Base-by-base conservation (phyloP, 306 rosid genomes). In the Morella rubra region DNA sequence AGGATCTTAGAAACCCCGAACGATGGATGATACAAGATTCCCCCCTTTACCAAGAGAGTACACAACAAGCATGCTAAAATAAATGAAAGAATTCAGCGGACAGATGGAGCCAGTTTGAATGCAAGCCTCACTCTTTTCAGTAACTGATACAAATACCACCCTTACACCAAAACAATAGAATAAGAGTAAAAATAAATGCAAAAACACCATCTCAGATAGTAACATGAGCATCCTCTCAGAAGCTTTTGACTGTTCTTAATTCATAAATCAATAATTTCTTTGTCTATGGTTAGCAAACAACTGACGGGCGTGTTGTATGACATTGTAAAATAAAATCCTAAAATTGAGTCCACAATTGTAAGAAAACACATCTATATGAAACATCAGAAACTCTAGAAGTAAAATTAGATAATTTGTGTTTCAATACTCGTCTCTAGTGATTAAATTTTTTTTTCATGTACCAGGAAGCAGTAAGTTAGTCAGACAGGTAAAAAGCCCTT, bases 401-500 rank as follows among this genome's bases (percentile, higher is more conserved):
- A 32, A 32, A 32, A 32, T 32, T 32, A 32, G 37, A 32, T 32
- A 32, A 32, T 32, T 32, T 32, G 37, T 32, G 37, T 32, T 32
- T 32, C 37, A 32, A 32, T 32, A 32, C 37, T 32, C 37, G 3
- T 32, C 3, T 32, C 37, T 32, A 3, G 3, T 32, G 37, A 32
- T 32, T 32, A 32, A 32, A 32, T 32, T 32, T 32, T 32, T 32
- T 27, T 2, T 32, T 32, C 37, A 32, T 32, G 37, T 32, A 32
- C 37, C 37, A 32, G 3, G 37, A 27, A 27, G 32, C 32, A 27
- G 32, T 27, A 47, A 47, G 13, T 14, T 47, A 47, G 10, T 9
- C 13, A 3, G 52, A 49, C 4, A 49, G 52, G 52, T 49, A 49
- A 49, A 32, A 71, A 42, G 61, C 71, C 74, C 80, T 52, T 78